Conservation (phyloP, 208 protist genomes). For the Crithidia bombi region DNA sequence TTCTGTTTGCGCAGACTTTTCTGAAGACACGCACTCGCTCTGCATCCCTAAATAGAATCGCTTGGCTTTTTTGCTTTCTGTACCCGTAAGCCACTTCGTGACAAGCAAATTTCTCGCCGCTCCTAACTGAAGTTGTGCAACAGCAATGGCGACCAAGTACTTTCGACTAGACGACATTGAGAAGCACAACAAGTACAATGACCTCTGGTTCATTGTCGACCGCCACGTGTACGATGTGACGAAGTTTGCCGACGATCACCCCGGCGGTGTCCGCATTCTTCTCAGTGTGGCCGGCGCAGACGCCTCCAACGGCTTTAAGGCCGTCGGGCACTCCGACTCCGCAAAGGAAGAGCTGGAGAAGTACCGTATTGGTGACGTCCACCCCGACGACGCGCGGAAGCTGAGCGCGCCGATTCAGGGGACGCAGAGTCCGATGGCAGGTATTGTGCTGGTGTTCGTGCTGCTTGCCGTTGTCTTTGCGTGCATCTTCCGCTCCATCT, state of each 20-base stretch:
- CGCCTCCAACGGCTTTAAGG: conserved; percentile 80
- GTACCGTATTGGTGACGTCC: conserved; percentile 75
- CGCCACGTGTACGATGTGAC: conserved; percentile 83
- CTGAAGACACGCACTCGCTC: not conserved
- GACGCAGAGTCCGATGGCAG: conserved; percentile 25
- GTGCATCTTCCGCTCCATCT: conserved; percentile 43
- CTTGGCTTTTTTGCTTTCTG: not conserved
- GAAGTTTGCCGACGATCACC: conserved; percentile 82
- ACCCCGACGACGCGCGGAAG: conserved; percentile 48
- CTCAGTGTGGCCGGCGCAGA: conserved; percentile 75
- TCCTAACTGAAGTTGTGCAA: not conserved
- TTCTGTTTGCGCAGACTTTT: not conserved
- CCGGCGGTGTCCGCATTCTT: conserved; percentile 82
- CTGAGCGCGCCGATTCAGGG: conserved; percentile 33
- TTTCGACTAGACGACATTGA: conserved; percentile 60
- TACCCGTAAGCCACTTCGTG: not conserved
- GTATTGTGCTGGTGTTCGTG: conserved; percentile 35
- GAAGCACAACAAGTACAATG: conserved; percentile 61
- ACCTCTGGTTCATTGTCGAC: conserved; percentile 84
- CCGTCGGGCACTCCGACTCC: conserved; percentile 68
- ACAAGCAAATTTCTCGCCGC: not conserved
- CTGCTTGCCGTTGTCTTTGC: conserved; percentile 37
- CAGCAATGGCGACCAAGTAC: conserved; percentile 34
- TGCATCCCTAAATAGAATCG: not conserved
- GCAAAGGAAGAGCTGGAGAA: conserved; percentile 74